These are phyloP conservation scores for Pseudogymnoascus destructans DNA, from an alignment of 2,329 filamentous ascomycete species.

Conservation along the genomic window DNA sequence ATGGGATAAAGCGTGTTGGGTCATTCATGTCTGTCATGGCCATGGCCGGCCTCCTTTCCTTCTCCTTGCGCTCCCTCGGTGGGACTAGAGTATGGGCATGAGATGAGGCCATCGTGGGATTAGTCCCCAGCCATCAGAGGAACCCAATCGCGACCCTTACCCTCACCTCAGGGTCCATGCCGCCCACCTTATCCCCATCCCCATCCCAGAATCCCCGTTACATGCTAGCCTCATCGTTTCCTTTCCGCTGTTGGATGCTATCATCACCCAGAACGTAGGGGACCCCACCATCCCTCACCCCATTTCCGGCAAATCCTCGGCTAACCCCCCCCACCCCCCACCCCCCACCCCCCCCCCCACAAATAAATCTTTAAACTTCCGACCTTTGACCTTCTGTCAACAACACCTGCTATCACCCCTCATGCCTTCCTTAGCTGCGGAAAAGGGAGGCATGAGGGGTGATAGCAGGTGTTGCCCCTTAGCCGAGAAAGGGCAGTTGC, in stretches of 20 bases:
- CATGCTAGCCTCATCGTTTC: neutral
- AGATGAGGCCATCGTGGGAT: neutral
- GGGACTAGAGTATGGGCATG: neutral
- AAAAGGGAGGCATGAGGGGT: neutral
- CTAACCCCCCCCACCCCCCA: too few species aligned
- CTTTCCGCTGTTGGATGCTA: conserved; percentile 5
- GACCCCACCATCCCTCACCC: too few species aligned
- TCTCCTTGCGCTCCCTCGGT: neutral
- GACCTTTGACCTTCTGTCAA: too few species aligned
- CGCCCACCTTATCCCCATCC: conserved; percentile 25
- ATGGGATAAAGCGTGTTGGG: neutral
- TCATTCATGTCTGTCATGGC: neutral
- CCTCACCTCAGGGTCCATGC: neutral
- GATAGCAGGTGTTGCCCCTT: too few species aligned
- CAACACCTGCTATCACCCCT: too few species aligned
- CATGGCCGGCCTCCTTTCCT: neutral
- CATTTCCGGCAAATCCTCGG: too few species aligned
- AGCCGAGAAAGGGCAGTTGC: neutral
- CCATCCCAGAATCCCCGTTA: conserved; percentile 14
- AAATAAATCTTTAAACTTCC: too few species aligned
- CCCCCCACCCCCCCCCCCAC: too few species aligned
- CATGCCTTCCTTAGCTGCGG: neutral
- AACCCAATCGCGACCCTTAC: conserved; percentile 6
- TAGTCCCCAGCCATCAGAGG: neutral
- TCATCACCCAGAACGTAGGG: too few species aligned